A percentile compares a stretch with the other conserved stretches of the same genome.
phyloP scores from a whole-genome alignment of 441 rosid species.

The Theobroma grandiflorum region DNA sequence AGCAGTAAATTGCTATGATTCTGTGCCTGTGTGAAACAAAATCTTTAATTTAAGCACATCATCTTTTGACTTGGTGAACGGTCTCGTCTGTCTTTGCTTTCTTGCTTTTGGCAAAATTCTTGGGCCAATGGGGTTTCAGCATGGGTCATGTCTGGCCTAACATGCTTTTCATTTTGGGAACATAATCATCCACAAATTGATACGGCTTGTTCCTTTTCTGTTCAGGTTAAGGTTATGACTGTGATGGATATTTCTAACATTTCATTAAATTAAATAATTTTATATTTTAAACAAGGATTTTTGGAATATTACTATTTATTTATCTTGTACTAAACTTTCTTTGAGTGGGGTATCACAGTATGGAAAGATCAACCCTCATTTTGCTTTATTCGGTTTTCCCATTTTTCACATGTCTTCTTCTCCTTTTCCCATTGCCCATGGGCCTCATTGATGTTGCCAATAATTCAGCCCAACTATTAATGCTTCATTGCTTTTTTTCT shows the following conservation, averaged over 20 bases:
- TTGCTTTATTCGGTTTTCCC: too few species aligned
- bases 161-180: slow-evolving; percentile 23
- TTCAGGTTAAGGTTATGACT: slow-evolving; percentile 13
- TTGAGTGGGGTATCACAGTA: too few species aligned
- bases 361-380: too few species aligned
- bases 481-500: too few species aligned
- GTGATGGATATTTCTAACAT: neutral
- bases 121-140: slow-evolving; percentile 33
- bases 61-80: slow-evolving; percentile 41
- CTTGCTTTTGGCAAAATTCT: slow-evolving; percentile 9
- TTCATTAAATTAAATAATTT: too few species aligned
- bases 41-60: slow-evolving; percentile 28
- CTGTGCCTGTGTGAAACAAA: slow-evolving; percentile 26
- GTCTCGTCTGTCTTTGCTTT: slow-evolving; percentile 36
- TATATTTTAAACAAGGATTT: neutral
- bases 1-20: neutral
- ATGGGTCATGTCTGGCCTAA: slow-evolving; percentile 31
- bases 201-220: slow-evolving; percentile 22
- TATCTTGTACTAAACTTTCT: too few species aligned
- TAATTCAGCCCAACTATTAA: too few species aligned
- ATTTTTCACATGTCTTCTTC: too few species aligned
- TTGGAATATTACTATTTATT: neutral
- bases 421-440: too few species aligned
- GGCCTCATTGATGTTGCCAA: too few species aligned
- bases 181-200: slow-evolving; percentile 36